Evolutionary conservation across 768 basidiomycete genomes (phyloP).

Genomic region (Sistotremastrum suecicum): DNA sequence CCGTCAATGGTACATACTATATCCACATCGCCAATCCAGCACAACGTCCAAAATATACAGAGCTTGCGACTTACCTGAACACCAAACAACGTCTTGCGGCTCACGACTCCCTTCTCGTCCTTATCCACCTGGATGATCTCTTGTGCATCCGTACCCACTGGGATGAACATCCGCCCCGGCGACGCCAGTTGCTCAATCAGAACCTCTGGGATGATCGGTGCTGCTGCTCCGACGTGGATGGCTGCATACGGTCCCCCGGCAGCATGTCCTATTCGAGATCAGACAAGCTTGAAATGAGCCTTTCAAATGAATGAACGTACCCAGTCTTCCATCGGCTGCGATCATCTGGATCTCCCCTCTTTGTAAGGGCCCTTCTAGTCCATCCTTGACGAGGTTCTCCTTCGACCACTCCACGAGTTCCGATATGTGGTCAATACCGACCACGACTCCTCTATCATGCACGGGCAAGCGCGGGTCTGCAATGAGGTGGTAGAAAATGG

Average conservation of each 20-base stretch:
- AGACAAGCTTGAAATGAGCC: conserved; percentile 8
- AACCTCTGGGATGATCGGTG: conserved; percentile 51
- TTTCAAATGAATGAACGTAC: conserved; percentile 19
- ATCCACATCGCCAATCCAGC: background rate
- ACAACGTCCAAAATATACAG: background rate
- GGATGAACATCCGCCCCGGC: conserved; percentile 85
- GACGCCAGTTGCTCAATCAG: conserved; percentile 67
- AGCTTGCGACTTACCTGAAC: conserved; percentile 47
- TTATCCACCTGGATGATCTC: conserved; percentile 69
- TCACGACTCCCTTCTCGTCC: conserved; percentile 50
- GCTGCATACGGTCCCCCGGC: conserved; percentile 53
- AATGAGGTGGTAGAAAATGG: conserved; percentile 68
- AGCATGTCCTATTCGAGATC: conserved; percentile 6
- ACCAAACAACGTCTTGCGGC: conserved; percentile 53
- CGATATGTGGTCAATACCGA: conserved; percentile 86
- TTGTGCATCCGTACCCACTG: conserved; percentile 53
- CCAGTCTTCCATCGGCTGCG: conserved; percentile 69
- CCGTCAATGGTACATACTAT: conserved; percentile 62
- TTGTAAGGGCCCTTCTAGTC: conserved; percentile 39
- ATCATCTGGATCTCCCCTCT: conserved; percentile 46
- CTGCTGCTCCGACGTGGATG: conserved; percentile 92
- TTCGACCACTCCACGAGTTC: conserved; percentile 61
- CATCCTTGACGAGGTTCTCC: conserved; percentile 54
- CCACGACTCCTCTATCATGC: conserved; percentile 34
- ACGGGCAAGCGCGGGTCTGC: conserved; percentile 9